phyloP scores from a whole-genome alignment of 1,139 yeast species.

The Saccharomyces hybrid region DNA sequence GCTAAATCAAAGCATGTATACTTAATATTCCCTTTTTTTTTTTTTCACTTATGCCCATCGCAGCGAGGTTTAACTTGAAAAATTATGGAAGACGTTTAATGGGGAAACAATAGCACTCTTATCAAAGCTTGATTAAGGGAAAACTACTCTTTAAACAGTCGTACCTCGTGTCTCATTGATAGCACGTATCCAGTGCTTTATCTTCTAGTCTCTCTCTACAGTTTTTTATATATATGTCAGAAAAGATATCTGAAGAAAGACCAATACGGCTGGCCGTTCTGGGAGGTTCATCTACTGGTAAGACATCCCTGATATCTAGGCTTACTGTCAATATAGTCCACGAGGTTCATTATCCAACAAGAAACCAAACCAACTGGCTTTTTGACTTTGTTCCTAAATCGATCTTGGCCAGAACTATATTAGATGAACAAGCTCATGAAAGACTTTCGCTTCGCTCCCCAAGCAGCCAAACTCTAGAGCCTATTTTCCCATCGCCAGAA shows the following conservation, averaged over 20 bases:
- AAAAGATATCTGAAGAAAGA: slow-evolving; percentile 16
- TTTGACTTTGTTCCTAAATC: slow-evolving; percentile 45
- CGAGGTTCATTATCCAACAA: slow-evolving; percentile 54
- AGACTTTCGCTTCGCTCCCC: slow-evolving; percentile 29
- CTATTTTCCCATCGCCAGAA: slow-evolving; percentile 28
- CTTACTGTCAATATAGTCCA: slow-evolving; percentile 42
- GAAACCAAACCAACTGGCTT: slow-evolving; percentile 46
- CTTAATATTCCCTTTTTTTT: neutral
- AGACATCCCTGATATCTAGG: slow-evolving; percentile 41
- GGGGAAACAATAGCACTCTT: neutral
- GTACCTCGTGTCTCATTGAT: too few relatives aligned
- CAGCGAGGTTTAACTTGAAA: neutral
- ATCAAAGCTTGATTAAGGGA: too few relatives aligned
- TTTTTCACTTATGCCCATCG: neutral
- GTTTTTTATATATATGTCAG: neutral
- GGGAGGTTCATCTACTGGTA: slow-evolving; percentile 35
- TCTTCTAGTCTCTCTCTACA: too few relatives aligned
- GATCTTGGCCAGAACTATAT: slow-evolving; percentile 36
- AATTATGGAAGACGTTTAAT: neutral
- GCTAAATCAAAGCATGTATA: neutral
- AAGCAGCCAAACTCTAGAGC: slow-evolving; percentile 26
- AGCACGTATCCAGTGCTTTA: too few relatives aligned
- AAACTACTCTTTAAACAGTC: neutral
- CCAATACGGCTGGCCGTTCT: slow-evolving; percentile 32
- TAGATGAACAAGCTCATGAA: slow-evolving; percentile 41